Conservation (phyloP, 306 rosid species). For the barrel medic (Medicago truncatula) region DNA sequence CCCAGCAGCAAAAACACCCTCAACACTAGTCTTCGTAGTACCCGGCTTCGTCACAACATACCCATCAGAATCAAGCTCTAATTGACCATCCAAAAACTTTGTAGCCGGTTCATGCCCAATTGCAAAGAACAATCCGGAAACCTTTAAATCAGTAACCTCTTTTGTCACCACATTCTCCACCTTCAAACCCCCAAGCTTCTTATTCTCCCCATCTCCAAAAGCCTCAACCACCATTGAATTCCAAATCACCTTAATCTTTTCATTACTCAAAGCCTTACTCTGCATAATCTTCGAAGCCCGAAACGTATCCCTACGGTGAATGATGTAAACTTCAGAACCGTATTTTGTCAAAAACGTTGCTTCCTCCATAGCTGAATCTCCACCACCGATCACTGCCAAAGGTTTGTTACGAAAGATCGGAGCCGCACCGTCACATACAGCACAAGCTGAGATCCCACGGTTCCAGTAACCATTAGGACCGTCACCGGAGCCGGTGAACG, state of each 20-base stretch:
- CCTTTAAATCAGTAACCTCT: slow-evolving; percentile 69
- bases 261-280: slow-evolving; percentile 62
- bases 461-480: slow-evolving; percentile 79
- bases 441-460: slow-evolving; percentile 84
- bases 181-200: slow-evolving; percentile 71
- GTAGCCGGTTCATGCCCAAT: slow-evolving; percentile 93
- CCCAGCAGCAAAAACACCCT: slow-evolving; percentile 91
- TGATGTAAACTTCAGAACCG: slow-evolving; percentile 72
- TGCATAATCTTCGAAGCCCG: slow-evolving; percentile 93
- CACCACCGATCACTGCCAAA: slow-evolving; percentile 81
- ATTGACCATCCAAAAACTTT: slow-evolving; percentile 77
- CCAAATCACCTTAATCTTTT: slow-evolving; percentile 73
- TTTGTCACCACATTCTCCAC: slow-evolving; percentile 63
- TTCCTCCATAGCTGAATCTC: slow-evolving; percentile 93
- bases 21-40: slow-evolving; percentile 66
- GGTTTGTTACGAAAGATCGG: slow-evolving; percentile 77
- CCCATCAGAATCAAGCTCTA: slow-evolving; percentile 71
- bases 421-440: slow-evolving; percentile 90
- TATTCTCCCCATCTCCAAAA: slow-evolving; percentile 49
- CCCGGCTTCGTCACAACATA: slow-evolving; percentile 71
- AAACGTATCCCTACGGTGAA: slow-evolving; percentile 73
- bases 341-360: slow-evolving; percentile 83
- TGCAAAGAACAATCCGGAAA: slow-evolving; percentile 77
- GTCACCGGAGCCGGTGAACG: slow-evolving; percentile 65
- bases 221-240: slow-evolving; percentile 75